Evolutionary conservation across 1,284 basidiomycete genomes (phyloP).

Genomic region (Sporisorium graminicola): DNA sequence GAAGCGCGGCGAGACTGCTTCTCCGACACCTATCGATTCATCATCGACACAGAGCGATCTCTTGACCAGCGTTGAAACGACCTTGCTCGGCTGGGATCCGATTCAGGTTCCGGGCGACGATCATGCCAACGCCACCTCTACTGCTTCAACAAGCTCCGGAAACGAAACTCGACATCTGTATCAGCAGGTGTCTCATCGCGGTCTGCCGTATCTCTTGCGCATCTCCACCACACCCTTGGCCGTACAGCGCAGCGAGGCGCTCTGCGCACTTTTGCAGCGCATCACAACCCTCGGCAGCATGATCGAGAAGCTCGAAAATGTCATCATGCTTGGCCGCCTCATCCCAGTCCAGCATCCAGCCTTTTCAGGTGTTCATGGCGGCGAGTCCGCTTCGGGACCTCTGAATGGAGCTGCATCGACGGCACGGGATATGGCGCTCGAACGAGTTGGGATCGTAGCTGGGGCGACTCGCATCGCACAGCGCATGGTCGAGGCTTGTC

Average conservation of each 20-base stretch:
- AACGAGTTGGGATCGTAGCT: constrained; percentile 8
- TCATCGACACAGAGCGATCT: constrained; percentile 18
- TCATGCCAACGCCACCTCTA: too few species aligned
- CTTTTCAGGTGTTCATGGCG: background rate
- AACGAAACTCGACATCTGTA: constrained; percentile 25
- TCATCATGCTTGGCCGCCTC: constrained; percentile 32
- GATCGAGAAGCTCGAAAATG: constrained; percentile 38
- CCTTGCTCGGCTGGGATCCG: constrained; percentile 39
- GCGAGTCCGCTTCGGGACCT: background rate
- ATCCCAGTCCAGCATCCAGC: background rate
- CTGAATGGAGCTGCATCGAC: background rate
- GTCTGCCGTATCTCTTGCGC: constrained; percentile 49
- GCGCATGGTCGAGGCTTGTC: background rate
- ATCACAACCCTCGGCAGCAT: constrained; percentile 22
- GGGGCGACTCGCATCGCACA: background rate
- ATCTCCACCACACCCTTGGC: constrained; percentile 26
- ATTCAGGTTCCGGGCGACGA: constrained; percentile 9
- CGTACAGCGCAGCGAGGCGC: constrained; percentile 31
- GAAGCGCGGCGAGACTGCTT: constrained; percentile 1
- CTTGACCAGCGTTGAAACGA: constrained; percentile 27
- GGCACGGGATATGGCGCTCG: constrained; percentile 6
- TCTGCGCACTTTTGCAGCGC: constrained; percentile 32
- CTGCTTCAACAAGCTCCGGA: background rate
- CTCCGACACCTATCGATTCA: background rate
- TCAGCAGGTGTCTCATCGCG: constrained; percentile 40